These are phyloP conservation scores for Acorus gramineus DNA, from an alignment of 106 monocot species.

Conservation along the genomic window DNA sequence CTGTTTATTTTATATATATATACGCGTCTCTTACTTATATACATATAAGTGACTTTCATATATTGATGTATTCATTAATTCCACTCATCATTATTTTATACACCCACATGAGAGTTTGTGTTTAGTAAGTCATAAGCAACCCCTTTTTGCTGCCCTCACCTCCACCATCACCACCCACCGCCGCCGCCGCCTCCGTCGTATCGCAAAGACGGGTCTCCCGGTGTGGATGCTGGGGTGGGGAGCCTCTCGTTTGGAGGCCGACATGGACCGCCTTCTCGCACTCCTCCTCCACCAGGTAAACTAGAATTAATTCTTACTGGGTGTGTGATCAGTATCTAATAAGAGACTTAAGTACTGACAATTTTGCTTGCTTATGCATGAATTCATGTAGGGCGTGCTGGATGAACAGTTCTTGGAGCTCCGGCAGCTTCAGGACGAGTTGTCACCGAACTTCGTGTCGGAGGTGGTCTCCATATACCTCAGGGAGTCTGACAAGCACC, in stretches of 20 bases:
- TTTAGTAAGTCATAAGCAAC: neutral
- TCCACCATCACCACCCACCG: neutral
- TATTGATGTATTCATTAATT: neutral
- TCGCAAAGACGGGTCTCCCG: slow-evolving; percentile 34
- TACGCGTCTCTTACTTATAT: neutral
- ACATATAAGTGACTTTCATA: neutral
- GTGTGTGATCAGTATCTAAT: neutral
- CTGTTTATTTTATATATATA: too few species aligned
- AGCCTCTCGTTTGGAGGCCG: slow-evolving; percentile 14
- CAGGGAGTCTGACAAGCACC: slow-evolving; percentile 29
- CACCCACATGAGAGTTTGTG: too few species aligned
- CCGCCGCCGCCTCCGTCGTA: neutral
- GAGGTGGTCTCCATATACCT: slow-evolving; percentile 41
- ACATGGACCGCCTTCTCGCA: slow-evolving; percentile 20
- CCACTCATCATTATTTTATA: neutral
- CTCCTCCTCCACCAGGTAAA: slow-evolving; percentile 34
- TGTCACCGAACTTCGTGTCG: slow-evolving; percentile 30
- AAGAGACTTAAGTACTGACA: too few species aligned
- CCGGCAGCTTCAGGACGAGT: slow-evolving; percentile 36
- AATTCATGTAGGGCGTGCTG: slow-evolving; percentile 20
- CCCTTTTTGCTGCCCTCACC: neutral
- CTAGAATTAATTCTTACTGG: neutral
- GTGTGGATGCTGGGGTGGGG: slow-evolving; percentile 45
- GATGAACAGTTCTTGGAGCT: slow-evolving; percentile 43
- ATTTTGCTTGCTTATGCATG: too few species aligned